Conservation (phyloP, 1,284 basidiomycete species). For the Ceratobasidium sp. region DNA sequence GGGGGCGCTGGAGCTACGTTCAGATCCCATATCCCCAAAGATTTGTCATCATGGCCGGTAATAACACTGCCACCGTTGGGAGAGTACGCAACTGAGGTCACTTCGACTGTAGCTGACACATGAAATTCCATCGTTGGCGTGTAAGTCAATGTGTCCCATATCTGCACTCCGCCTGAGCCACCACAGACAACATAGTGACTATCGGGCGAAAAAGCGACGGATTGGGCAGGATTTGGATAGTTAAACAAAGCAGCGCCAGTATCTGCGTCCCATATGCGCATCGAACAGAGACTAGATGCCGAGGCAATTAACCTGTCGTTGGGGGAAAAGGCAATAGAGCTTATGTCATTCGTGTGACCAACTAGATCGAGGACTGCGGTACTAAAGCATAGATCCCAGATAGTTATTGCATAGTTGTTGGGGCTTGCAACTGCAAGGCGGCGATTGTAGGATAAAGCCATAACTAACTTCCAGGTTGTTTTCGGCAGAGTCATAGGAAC, state of each 20-base stretch:
- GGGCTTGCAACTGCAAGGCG: not conserved
- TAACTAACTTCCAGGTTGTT: not conserved
- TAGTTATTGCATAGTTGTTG: not conserved
- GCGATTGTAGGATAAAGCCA: conserved; percentile 11
- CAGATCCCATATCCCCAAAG: not conserved
- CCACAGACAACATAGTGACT: not conserved
- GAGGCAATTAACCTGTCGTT: too few relatives aligned
- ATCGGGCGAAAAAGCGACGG: not conserved
- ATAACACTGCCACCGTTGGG: not conserved
- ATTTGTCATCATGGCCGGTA: not conserved
- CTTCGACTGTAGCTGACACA: not conserved
- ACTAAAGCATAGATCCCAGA: not conserved
- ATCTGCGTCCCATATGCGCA: too few relatives aligned
- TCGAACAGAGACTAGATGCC: too few relatives aligned
- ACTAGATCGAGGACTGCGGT: not conserved
- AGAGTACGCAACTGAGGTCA: not conserved
- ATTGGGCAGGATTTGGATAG: too few relatives aligned
- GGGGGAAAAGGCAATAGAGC: conserved; percentile 3
- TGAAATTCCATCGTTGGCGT: not conserved
- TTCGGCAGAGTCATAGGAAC: not conserved
- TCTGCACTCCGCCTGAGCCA: too few relatives aligned
- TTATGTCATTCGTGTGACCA: not conserved
- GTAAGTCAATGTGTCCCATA: not conserved
- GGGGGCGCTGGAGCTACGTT: too few relatives aligned
- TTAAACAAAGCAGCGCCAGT: too few relatives aligned